Evolutionary conservation across 371 early-diverging fungal species (phyloP).

Genomic region (Funneliformis caledonium): DNA sequence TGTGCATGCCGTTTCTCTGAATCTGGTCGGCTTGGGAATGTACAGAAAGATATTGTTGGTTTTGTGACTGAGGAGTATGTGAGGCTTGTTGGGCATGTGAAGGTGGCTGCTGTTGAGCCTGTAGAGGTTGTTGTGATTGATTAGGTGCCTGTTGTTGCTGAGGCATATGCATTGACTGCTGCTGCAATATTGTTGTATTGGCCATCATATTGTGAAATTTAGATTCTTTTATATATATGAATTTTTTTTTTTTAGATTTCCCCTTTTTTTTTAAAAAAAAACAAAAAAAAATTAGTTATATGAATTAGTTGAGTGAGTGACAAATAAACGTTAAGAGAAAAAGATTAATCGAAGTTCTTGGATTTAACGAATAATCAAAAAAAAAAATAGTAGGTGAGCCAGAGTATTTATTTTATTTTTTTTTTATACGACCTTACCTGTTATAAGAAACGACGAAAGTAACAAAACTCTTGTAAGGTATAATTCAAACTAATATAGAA

Average conservation of each 20-base stretch:
- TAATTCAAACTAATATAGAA: background rate
- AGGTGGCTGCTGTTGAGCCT: slow-evolving; percentile 17
- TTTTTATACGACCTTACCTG: background rate
- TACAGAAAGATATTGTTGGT: background rate
- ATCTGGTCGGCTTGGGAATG: background rate
- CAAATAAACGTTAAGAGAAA: background rate
- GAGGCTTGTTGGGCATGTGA: background rate
- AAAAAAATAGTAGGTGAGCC: background rate
- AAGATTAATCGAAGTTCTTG: background rate
- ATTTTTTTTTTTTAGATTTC: too few species aligned
- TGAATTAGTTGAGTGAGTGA: background rate
- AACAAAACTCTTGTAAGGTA: background rate
- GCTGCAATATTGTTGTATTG: background rate
- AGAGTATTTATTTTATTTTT: background rate
- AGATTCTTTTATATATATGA: background rate
- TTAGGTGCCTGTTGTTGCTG: background rate
- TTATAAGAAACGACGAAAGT: slow-evolving; percentile 3
- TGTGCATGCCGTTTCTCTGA: slow-evolving; percentile 10
- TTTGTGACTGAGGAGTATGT: background rate
- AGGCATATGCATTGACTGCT: background rate
- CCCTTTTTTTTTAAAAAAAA: too few species aligned
- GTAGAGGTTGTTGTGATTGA: slow-evolving; percentile 8
- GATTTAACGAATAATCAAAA: background rate
- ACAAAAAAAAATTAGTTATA: background rate
- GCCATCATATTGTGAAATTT: background rate